Evolutionary conservation across 306 rosid genomes (phyloP).

Genomic region (Gleditsia sinensis): DNA sequence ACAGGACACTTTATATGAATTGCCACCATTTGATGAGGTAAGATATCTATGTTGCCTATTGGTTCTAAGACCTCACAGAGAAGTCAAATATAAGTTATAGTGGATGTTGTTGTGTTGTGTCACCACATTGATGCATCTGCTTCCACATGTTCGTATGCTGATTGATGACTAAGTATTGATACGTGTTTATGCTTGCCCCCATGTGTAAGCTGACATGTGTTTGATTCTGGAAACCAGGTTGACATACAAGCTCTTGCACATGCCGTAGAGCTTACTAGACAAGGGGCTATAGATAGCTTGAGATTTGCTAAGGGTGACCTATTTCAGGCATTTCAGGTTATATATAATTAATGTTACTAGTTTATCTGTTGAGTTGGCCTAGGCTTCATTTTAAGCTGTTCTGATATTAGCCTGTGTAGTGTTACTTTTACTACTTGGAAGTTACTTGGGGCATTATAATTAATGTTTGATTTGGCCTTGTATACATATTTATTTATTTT

Average conservation of each 20-base stretch:
- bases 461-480: not conserved
- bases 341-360: constrained; percentile 6
- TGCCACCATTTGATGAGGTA: constrained; percentile 97
- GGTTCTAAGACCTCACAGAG: not conserved
- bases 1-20: constrained; percentile 78
- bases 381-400: constrained; percentile 12
- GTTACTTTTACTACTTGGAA: not conserved
- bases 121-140: constrained; percentile 7
- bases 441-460: not conserved
- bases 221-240: constrained; percentile 64
- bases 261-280: constrained; percentile 97
- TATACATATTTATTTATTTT: not conserved
- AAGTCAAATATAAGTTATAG: not conserved
- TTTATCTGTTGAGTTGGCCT: not conserved
- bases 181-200: constrained; percentile 21
- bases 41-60: constrained; percentile 32
- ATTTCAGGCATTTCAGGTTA: constrained; percentile 94
- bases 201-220: constrained; percentile 28
- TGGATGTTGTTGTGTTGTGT: constrained; percentile 15
- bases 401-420: not conserved
- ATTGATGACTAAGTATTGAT: constrained; percentile 8
- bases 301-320: constrained; percentile 94
- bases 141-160: not conserved
- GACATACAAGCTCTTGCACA: constrained; percentile 99
- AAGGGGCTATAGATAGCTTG: constrained; percentile 98